Evolutionary conservation across 768 basidiomycete species (phyloP).

Genomic region (Rhodotorula toruloides): DNA sequence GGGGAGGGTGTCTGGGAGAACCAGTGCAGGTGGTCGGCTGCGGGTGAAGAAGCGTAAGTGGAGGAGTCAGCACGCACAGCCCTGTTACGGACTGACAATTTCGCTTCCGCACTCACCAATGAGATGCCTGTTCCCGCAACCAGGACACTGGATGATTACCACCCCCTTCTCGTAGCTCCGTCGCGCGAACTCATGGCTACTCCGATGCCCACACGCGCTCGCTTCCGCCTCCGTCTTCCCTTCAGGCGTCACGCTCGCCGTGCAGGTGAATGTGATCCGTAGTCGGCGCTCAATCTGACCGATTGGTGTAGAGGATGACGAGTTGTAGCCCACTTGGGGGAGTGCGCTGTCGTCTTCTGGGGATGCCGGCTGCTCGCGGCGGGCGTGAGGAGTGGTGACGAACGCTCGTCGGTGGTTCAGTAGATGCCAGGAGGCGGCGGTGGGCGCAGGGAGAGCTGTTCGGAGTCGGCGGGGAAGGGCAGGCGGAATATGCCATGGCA

Average conservation of each 20-base stretch:
- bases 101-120: not conserved
- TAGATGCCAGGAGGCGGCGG: too few relatives aligned
- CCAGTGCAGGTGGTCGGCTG: conserved; percentile 88
- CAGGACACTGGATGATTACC: conserved; percentile 85
- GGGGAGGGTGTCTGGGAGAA: conserved; percentile 50
- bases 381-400: not conserved
- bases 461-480: too few relatives aligned
- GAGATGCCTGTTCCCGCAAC: conserved; percentile 75
- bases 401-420: too few relatives aligned
- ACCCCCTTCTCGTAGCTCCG: conserved; percentile 80
- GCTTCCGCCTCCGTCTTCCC: conserved; percentile 24
- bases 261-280: conserved; percentile 80
- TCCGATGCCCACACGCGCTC: conserved; percentile 67
- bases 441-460: too few relatives aligned
- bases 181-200: conserved; percentile 80
- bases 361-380: not conserved
- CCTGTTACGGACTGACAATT: too few relatives aligned
- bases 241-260: conserved; percentile 52
- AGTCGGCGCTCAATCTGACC: conserved; percentile 58
- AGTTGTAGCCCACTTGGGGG: conserved; percentile 1
- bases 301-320: conserved; percentile 15
- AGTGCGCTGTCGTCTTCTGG: not conserved
- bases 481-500: too few relatives aligned
- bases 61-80: not conserved
- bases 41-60: conserved; percentile 55